Percentiles rank a stretch among this genome's conserved stretches.
Evolutionary conservation across 495 filamentous ascomycete genomes (phyloP).

Genomic region (Penicillium coprophilum): DNA sequence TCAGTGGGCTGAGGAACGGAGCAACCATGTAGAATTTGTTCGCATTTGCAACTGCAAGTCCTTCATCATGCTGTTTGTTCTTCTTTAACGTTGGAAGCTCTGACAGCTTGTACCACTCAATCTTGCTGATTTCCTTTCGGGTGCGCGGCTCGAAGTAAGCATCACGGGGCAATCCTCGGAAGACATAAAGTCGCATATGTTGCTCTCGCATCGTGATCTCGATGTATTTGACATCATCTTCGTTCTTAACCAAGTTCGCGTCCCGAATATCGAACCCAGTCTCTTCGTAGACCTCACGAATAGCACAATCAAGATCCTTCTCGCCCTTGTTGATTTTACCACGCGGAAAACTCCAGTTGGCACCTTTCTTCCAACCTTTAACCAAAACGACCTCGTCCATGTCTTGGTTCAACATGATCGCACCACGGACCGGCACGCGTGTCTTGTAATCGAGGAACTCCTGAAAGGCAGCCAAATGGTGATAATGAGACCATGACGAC

Average conservation of each 20-base stretch:
- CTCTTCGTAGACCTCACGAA: conserved; percentile 93
- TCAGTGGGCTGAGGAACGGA: conserved; percentile 80
- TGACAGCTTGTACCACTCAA: conserved; percentile 86
- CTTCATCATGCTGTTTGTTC: conserved; percentile 56
- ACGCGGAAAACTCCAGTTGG: conserved; percentile 93
- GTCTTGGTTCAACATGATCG: conserved; percentile 82
- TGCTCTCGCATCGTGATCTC: conserved; percentile 89
- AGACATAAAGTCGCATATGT: conserved; percentile 86
- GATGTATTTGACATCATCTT: conserved; percentile 71
- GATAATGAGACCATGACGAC: conserved; percentile 71
- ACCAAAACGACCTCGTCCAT: conserved; percentile 93
- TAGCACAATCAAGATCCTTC: conserved; percentile 84
- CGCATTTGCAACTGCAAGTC: conserved; percentile 56
- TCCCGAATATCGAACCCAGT: conserved; percentile 80
- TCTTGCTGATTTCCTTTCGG: conserved; percentile 94
- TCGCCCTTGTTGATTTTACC: conserved; percentile 98
- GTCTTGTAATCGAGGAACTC: conserved; percentile 93
- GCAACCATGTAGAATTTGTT: conserved; percentile 98
- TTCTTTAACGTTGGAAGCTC: conserved; percentile 83
- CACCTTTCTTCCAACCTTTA: conserved; percentile 95
- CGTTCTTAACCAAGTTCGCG: conserved; percentile 68
- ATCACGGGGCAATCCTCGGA: conserved; percentile 80
- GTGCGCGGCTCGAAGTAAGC: conserved; percentile 85
- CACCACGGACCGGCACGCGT: conserved; percentile 87
- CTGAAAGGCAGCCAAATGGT: conserved; percentile 77